Percentiles rank a stretch among this genome's conserved stretches.
phyloP scores from a whole-genome alignment of 1,139 yeast species.

The Waltiozyma sp. region DNA sequence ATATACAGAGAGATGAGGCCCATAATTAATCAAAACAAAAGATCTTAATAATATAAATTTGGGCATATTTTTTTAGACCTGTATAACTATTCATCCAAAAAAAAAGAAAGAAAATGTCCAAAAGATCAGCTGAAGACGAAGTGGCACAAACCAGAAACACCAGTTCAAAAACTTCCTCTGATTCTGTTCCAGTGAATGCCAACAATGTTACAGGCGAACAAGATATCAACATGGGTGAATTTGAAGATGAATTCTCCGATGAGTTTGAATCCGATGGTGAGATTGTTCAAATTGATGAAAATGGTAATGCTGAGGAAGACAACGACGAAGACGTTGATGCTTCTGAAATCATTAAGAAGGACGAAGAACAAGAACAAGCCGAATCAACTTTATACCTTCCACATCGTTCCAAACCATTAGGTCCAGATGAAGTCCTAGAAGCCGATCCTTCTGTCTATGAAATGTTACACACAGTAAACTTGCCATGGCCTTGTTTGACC shows the following conservation, averaged over 20 bases:
- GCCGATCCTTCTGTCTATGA: conserved; percentile 95
- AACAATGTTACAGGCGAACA: conserved; percentile 14
- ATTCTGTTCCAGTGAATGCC: conserved; percentile 22
- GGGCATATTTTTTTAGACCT: too few species aligned
- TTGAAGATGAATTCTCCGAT: conserved; percentile 91
- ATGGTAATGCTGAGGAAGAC: conserved; percentile 44
- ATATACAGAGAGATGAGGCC: neutral
- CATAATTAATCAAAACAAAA: too few species aligned
- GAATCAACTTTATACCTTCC: conserved; percentile 58
- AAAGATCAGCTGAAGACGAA: conserved; percentile 44
- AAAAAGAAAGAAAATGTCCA: too few species aligned
- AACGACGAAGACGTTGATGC: conserved; percentile 37
- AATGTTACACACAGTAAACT: conserved; percentile 86
- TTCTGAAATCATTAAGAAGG: conserved; percentile 24
- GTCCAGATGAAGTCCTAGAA: conserved; percentile 91
- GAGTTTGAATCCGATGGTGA: conserved; percentile 92
- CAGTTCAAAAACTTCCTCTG: conserved; percentile 24
- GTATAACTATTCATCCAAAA: too few species aligned
- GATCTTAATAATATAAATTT: too few species aligned
- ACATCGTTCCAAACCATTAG: conserved; percentile 78
- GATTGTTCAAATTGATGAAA: conserved; percentile 65
- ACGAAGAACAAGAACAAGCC: conserved; percentile 21
- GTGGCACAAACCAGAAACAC: conserved; percentile 25
- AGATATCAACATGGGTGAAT: conserved; percentile 73
- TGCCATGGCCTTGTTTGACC: conserved; percentile 97